Percentiles rank a stretch among this genome's conserved stretches.
These are phyloP conservation scores for Voacanga thouarsii DNA, from an alignment of 257 asterid species.

Conservation along the genomic window DNA sequence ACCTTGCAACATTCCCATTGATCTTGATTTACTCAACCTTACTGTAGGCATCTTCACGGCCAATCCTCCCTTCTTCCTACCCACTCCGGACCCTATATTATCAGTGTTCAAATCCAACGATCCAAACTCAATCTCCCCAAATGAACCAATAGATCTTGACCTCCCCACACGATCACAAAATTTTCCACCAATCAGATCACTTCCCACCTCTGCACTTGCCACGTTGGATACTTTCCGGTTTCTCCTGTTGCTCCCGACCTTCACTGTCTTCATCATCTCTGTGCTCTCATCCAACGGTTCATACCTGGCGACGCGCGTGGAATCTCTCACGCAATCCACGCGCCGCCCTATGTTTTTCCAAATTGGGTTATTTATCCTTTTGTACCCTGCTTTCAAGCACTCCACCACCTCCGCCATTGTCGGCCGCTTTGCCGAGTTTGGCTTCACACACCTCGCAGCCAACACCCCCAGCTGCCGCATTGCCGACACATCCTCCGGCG, in stretches of 20 bases:
- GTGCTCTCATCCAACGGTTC: conserved; percentile 60
- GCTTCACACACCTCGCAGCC: conserved; percentile 70
- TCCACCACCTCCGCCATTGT: conserved; percentile 74
- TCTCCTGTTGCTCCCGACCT: conserved; percentile 45
- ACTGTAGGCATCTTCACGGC: conserved; percentile 47
- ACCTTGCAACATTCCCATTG: conserved; percentile 57
- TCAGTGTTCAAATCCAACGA: conserved; percentile 31
- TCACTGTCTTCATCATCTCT: conserved; percentile 34
- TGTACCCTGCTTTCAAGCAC: conserved; percentile 40
- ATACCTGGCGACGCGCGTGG: conserved; percentile 31
- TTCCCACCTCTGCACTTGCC: conserved; percentile 19
- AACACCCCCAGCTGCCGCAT: conserved; percentile 43
- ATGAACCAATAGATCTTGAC: conserved; percentile 67
- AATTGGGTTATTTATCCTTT: conserved; percentile 32
- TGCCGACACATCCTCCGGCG: conserved; percentile 44
- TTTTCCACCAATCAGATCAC: conserved; percentile 19
- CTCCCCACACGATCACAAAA: conserved; percentile 26
- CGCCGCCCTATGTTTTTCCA: conserved; percentile 53
- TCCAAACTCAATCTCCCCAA: conserved; percentile 40
- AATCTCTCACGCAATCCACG: conserved; percentile 42
- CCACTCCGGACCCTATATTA: neutral
- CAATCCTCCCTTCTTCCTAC: conserved; percentile 43
- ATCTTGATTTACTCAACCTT: conserved; percentile 62
- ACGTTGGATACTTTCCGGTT: conserved; percentile 59
- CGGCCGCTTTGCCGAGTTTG: conserved; percentile 60